Evolutionary conservation across 352 stramenopile species (phyloP), one percentile per base, ranked within the genome.

Genomic region (Phytophthora pisi): DNA sequence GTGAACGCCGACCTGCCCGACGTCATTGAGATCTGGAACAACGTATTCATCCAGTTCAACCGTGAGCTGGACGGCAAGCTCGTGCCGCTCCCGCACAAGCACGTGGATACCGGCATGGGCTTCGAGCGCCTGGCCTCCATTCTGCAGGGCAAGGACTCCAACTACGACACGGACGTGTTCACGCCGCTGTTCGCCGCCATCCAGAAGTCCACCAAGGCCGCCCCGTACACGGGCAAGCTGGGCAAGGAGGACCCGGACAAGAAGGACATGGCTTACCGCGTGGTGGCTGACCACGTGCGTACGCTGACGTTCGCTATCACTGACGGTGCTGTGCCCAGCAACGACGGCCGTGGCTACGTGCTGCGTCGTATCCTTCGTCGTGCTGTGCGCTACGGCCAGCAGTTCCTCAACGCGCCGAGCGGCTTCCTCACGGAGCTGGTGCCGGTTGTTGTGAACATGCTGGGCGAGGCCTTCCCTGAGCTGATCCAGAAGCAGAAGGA

Each of bases 1-100:
- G 98, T 99, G 56, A 99, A 99, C 81, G 88, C 84, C 10, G 97
- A 99, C 77, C 81, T 99, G 80, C 97, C 97, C 6, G 88, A 99
- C 66, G 97, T 99, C 8, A 98, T 99, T 73, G 98, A 99, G 86
- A 99, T 99, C 70, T 99, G 98, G 98, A 99, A 99, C 88, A 96
- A 99, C 45, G 98, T 99, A 59, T 99, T 99, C 65, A 99, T 99
- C 73, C 96, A 98, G 84, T 98, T 98, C 78, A 99, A 99, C 78
- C 91, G 97, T 47, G 95, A 99, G 61, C 79, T 91, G 40, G 86
- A 91, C 51, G 90, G 90, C 45, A 85, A 81, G 52, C 81, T 99
- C 38, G 80, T 97, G 53, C 49, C 76, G 3, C 74, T 99, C n/a
- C 97, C 97, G 2, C 84, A 86, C 64, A 91, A 99, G 74, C 97